Evolutionary conservation across 768 basidiomycete genomes (phyloP), one percentile per base, ranked within the genome.

Genomic region (Mycena rosella): DNA sequence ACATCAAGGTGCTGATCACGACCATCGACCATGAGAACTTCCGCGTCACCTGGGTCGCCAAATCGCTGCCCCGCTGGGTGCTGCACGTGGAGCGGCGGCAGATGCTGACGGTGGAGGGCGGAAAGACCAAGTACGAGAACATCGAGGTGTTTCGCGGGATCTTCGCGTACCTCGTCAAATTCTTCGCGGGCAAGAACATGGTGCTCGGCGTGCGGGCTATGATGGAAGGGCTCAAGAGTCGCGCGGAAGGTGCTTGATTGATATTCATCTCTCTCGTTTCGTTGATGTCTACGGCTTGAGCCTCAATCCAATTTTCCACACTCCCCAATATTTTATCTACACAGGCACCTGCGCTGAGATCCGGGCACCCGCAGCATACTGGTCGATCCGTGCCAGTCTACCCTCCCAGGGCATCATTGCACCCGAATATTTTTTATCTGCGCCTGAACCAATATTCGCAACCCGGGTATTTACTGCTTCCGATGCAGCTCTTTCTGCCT

Each of bases 121-220:
- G 86, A 71, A 79, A 80, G 70, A 91, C 90, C 30, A 84, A 82
- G 53, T 93, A 93, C 68, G 90, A 92, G 76, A 87, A 85, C 7
- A 76, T 83, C 11, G 89, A 90, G 73, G 88, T 87, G 30, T 92
- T 91, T 57, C 76, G 77, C 20, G 90, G 90, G 0, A 20, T 85
- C 2, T 59, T 86, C 14, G 90, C 89, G 40, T 88, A 90, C 70
- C 1, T 88, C 13, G 76, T 91, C 32, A 36, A 54, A 36, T 24
- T 53, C 8, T 64, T 68, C 36, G 48, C 52, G 3, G 67, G 67
- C 3, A 60, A 42, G 47, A 60, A 55, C 27, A 26, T 68, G 45
- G 53, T 38, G 1, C 62, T 63, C n/a, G 67, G 67, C 1, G 63
- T 68, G 8, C 47, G 34, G 52, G 67, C 67, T 1, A 68, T 68